phyloP scores from a whole-genome alignment of 2,329 filamentous ascomycete species.

The Grosmannia serpens region DNA sequence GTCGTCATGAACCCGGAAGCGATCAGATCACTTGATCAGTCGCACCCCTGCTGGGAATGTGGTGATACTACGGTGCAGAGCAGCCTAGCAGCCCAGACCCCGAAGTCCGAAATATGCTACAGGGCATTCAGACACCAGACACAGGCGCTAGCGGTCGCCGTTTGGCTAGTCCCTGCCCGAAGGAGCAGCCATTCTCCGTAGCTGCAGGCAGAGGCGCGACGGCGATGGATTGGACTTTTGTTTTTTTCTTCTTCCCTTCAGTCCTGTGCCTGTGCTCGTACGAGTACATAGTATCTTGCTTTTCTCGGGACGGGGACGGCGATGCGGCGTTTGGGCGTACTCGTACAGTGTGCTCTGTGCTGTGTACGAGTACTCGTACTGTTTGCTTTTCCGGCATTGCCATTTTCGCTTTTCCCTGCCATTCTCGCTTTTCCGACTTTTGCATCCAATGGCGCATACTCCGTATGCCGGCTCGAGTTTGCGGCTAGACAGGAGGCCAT shows the following conservation, averaged over 20 bases:
- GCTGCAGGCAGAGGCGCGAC: not conserved
- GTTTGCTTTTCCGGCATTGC: no score
- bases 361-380: no score
- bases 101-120: not conserved
- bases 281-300: not conserved
- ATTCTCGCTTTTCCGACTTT: no score
- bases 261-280: not conserved
- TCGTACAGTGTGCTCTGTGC: no score
- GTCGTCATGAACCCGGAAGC: not conserved
- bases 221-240: not conserved
- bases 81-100: not conserved
- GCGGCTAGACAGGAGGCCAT: not conserved
- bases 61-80: not conserved
- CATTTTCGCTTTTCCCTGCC: no score
- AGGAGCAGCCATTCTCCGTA: not conserved
- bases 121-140: not conserved
- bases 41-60: not conserved
- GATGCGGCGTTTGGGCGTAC: no score
- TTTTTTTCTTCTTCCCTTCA: not conserved
- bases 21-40: not conserved
- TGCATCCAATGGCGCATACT: no score
- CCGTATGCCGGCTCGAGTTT: no score
- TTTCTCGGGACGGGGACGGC: not conserved
- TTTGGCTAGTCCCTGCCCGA: not conserved
- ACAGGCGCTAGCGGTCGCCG: not conserved